Base-by-base conservation (phyloP, 2,329 filamentous ascomycete genomes). In the Amauroascus niger region DNA sequence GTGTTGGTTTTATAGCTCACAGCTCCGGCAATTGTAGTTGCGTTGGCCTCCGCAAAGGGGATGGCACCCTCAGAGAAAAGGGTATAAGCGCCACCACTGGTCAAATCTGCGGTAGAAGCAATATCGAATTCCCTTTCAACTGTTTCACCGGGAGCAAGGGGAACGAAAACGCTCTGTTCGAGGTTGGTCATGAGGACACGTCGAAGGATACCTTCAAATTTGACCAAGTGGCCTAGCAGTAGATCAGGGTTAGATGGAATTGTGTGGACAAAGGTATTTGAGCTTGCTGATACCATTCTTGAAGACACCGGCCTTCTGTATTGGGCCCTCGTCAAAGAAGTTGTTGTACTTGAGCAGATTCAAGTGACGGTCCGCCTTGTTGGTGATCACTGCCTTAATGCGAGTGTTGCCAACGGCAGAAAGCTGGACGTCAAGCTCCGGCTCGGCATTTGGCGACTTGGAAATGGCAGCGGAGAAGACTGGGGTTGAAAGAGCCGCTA, bases 1-100 rank as follows among this genome's bases (percentile, higher is more conserved):
- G 73, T 71, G 69, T 86, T 85, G 63, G 79, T 81, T 50, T 73
- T 69, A 69, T 78, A 86, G 9, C 75, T 65, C 1, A 84, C 65
- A 43, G 74, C 75, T 47, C 78, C 80, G 8, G 75, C 66, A 33
- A 86, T 73, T 39, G 75, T 69, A 45, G 73, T 80, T 18, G 72
- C 75, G 61, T 75, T 71, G 41, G 70, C 69, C 20, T 74, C 71
- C 28, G 81, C 78, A 53, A 76, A 77, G 7, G 79, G 76, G 41
- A 86, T 72, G 9, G 74, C 71, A 5, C 83, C 83, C 3, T 69
- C 68, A 4, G 80, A 74, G 52, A 75, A 71, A 47, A 87, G 66
- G 52, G 76, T 76, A 62, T 81, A 81, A 49, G 71, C 69, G 55
- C 81, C 82, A 33, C 73, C 72, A n/a, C 64, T 58, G 20, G 65